Conservation (phyloP, 805 yeast species). For the Ogataea paradorogensis region DNA sequence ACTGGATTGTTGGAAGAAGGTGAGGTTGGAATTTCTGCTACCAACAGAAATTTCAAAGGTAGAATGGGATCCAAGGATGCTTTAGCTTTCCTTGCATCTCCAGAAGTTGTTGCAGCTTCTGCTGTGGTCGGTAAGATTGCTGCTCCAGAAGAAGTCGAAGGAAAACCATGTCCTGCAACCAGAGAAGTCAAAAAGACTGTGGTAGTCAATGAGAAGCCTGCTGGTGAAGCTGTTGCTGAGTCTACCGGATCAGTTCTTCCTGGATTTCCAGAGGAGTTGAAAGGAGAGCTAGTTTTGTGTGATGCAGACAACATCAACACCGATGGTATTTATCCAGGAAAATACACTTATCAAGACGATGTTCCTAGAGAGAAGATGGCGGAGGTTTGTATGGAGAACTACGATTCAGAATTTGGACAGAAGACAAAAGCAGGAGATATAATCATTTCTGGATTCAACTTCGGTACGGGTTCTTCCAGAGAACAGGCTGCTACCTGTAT, state of each 20-base stretch:
- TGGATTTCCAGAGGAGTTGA: conserved; percentile 87
- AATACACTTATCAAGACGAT: conserved; percentile 98
- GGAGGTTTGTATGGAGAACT: conserved; percentile 98
- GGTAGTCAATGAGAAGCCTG: conserved; percentile 32
- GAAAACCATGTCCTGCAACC: conserved; percentile 47
- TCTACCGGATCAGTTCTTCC: conserved; percentile 70
- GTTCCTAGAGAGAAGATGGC: conserved; percentile 96
- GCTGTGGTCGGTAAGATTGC: conserved; percentile 95
- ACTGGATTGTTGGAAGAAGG: conserved; percentile 91
- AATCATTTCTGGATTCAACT: conserved; percentile 87
- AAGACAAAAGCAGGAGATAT: conserved; percentile 86
- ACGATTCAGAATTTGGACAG: conserved; percentile 80
- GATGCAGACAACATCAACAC: conserved; percentile 97
- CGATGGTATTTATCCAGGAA: conserved; percentile 98
- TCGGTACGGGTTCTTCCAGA: conserved; percentile 98
- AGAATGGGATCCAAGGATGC: conserved; percentile 99
- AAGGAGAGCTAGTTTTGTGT: conserved; percentile 91
- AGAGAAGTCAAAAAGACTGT: conserved; percentile 47
- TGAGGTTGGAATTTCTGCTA: conserved; percentile 97
- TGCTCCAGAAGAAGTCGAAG: conserved; percentile 81
- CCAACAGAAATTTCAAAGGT: conserved; percentile 98
- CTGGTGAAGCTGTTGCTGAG: conserved; percentile 29
- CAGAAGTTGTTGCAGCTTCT: conserved; percentile 97
- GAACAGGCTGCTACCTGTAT: conserved; percentile 99
- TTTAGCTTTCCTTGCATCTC: conserved; percentile 91